Evolutionary conservation across 75 land plant species (phyloP).

Genomic region (Pinus albicaulis): DNA sequence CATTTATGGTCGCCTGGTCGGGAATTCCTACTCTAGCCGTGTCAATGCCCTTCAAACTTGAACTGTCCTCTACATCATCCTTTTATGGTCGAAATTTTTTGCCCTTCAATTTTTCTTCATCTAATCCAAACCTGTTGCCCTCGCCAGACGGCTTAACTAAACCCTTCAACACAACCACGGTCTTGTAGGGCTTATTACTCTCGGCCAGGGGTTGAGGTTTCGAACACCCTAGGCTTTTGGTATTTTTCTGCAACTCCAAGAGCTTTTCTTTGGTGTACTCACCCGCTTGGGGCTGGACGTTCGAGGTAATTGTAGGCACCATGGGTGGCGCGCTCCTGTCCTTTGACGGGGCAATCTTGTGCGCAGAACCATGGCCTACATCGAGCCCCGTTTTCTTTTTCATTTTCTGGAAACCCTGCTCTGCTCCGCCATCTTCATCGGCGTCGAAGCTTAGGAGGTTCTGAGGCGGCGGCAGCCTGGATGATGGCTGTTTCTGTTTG

Average conservation of each 20-base stretch:
- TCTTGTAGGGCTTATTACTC: constrained; percentile 40
- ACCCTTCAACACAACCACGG: constrained; percentile 81
- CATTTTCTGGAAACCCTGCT: constrained; percentile 10
- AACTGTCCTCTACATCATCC: constrained; percentile 34
- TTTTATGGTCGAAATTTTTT: constrained; percentile 6
- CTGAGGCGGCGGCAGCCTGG: constrained; percentile 12
- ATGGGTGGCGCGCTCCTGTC: constrained; percentile 22
- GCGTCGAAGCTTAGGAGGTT: constrained; percentile 27
- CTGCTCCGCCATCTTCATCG: constrained; percentile 10
- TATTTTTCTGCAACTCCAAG: constrained; percentile 88
- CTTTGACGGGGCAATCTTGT: constrained; percentile 14
- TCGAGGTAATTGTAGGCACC: constrained; percentile 30
- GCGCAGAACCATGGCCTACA: background rate
- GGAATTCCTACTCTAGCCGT: constrained; percentile 38
- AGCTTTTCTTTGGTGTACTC: constrained; percentile 88
- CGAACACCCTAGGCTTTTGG: constrained; percentile 64
- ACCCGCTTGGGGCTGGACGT: constrained; percentile 90
- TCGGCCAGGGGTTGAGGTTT: constrained; percentile 17
- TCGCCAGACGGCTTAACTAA: constrained; percentile 55
- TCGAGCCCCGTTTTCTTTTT: constrained; percentile 28
- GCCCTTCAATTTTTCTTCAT: constrained; percentile 14
- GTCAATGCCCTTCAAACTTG: constrained; percentile 32
- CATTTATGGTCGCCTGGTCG: constrained; percentile 79
- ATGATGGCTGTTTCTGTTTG: constrained; percentile 8
- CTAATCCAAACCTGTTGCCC: background rate